Evolutionary conservation across 352 stramenopile species (phyloP).

Genomic region (Globisporangium orthogonon): DNA sequence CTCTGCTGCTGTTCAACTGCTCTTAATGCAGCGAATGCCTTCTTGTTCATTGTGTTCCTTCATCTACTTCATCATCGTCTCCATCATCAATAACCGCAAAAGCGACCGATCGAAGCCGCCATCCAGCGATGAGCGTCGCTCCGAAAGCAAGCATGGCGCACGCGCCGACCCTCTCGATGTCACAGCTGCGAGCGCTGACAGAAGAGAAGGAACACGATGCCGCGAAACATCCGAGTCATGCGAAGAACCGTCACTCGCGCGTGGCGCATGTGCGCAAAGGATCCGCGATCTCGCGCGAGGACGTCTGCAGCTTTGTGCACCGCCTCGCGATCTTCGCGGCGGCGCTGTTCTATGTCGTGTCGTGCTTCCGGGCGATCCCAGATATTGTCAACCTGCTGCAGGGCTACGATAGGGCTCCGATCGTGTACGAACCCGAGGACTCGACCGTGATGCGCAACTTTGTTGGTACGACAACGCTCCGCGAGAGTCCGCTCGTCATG

Average conservation of each 20-base stretch:
- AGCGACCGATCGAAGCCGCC: too few species aligned
- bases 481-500: conserved; percentile 25
- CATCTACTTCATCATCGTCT: too few species aligned
- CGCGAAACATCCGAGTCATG: too few species aligned
- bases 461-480: conserved; percentile 16
- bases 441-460: conserved; percentile 13
- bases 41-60: too few species aligned
- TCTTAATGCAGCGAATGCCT: too few species aligned
- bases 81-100: too few species aligned
- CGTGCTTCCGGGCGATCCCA: conserved; percentile 8
- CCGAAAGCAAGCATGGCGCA: too few species aligned
- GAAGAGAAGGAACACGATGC: not conserved
- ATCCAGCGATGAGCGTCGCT: too few species aligned
- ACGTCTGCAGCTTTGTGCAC: conserved; percentile 8
- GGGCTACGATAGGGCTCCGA: conserved; percentile 6
- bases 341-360: conserved; percentile 8
- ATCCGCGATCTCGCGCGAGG: conserved; percentile 2
- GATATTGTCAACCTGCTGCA: conserved; percentile 9
- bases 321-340: conserved; percentile 7
- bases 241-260: not conserved
- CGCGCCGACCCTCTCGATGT: not conserved
- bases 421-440: not conserved
- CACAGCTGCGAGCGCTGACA: not conserved
- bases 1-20: too few species aligned
- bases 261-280: not conserved